Evolutionary conservation across 352 stramenopile genomes (phyloP).

Genomic region (Plasmopara halstedii): DNA sequence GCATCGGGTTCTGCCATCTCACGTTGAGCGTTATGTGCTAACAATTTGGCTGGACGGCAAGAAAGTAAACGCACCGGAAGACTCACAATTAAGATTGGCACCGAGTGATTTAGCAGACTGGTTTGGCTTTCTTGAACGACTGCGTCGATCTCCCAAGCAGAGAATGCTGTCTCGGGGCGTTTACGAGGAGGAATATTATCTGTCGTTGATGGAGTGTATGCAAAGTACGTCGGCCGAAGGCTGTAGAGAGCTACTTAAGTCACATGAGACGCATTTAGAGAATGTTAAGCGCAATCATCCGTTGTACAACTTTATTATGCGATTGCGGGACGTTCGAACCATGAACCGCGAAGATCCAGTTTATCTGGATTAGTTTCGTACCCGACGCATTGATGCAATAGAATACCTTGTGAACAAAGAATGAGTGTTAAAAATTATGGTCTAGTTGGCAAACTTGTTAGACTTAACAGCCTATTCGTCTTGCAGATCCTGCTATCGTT

Average conservation of each 20-base stretch:
- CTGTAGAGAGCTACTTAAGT: conserved; percentile 53
- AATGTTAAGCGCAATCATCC: conserved; percentile 39
- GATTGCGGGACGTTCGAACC: conserved; percentile 37
- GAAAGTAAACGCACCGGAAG: conserved; percentile 41
- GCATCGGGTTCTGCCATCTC: conserved; percentile 54
- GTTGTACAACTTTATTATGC: conserved; percentile 40
- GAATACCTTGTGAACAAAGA: too few species aligned
- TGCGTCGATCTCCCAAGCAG: conserved; percentile 56
- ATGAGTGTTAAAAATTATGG: conserved; percentile 17
- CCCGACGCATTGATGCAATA: conserved; percentile 9
- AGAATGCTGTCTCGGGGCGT: conserved; percentile 66
- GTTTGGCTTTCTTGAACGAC: conserved; percentile 52
- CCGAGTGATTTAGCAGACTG: conserved; percentile 52
- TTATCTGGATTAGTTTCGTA: conserved; percentile 13
- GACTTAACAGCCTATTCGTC: background rate
- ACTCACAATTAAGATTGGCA: conserved; percentile 57
- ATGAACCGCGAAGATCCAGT: conserved; percentile 32
- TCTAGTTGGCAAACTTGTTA: conserved; percentile 24
- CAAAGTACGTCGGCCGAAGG: conserved; percentile 35
- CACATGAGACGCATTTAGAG: conserved; percentile 54
- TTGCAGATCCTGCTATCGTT: too few species aligned
- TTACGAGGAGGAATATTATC: conserved; percentile 67
- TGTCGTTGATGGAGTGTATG: conserved; percentile 71
- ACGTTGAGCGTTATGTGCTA: conserved; percentile 47
- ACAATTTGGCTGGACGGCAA: conserved; percentile 59